These are phyloP conservation scores for Pseudonitzschia pungens DNA, from an alignment of 108 stramenopile species.

Conservation along the genomic window DNA sequence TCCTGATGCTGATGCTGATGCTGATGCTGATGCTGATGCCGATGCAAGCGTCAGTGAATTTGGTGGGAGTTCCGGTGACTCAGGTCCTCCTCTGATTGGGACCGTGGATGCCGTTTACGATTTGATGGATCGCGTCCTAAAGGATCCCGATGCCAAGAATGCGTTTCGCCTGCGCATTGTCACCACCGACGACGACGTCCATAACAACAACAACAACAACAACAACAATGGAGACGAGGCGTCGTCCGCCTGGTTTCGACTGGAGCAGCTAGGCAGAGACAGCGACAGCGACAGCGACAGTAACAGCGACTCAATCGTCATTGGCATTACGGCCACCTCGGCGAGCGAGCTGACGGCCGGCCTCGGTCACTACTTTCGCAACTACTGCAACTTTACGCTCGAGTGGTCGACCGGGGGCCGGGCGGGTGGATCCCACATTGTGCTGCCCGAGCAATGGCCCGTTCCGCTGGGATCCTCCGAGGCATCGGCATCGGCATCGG, in stretches of 20 bases:
- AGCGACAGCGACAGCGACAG: neutral
- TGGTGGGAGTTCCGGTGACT: too few relatives aligned
- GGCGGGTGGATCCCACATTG: constrained; percentile 13
- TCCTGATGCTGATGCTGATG: too few relatives aligned
- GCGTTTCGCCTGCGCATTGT: constrained; percentile 9
- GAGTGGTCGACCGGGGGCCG: constrained; percentile 20
- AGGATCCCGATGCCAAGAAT: constrained; percentile 11
- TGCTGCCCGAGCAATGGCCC: constrained; percentile 14
- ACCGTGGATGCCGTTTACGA: constrained; percentile 10
- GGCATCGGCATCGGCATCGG: neutral
- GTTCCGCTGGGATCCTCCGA: neutral
- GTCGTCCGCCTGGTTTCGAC: constrained; percentile 13
- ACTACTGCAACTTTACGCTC: constrained; percentile 20
- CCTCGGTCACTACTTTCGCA: constrained; percentile 33
- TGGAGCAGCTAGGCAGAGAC: neutral
- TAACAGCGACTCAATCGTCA: neutral
- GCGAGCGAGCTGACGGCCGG: constrained; percentile 39
- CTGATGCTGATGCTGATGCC: too few relatives aligned
- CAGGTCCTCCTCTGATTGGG: neutral
- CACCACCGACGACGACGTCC: neutral
- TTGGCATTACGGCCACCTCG: constrained; percentile 18
- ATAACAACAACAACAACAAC: neutral
- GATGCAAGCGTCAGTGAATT: too few relatives aligned
- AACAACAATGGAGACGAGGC: neutral
- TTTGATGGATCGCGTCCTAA: constrained; percentile 16